Conservation (phyloP, 345 rosid species). For the Rhodamnia rubescens region DNA sequence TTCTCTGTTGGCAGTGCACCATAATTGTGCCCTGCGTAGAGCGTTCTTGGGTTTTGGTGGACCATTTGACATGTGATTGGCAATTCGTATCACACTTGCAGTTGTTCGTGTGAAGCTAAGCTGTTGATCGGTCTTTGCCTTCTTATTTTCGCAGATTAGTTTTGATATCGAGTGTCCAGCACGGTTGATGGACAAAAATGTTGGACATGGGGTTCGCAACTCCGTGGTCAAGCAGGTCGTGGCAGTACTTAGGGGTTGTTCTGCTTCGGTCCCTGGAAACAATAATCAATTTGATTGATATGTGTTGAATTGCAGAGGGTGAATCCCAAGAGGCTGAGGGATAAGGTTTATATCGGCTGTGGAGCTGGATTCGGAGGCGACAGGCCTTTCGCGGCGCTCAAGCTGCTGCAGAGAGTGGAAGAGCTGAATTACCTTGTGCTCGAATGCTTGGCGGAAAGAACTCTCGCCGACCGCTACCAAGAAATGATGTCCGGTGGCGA, state of each 20-base stretch:
- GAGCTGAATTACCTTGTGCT: constrained; percentile 72
- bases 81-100: neutral
- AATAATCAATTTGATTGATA: neutral
- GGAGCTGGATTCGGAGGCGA: constrained; percentile 97
- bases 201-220: neutral
- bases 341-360: constrained; percentile 68
- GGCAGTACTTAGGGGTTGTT: neutral
- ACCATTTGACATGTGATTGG: neutral
- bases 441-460: constrained; percentile 90
- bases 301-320: constrained; percentile 37
- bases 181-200: neutral
- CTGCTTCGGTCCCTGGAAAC: neutral
- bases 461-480: constrained; percentile 74
- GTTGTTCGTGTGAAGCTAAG: neutral
- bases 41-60: neutral
- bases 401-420: constrained; percentile 60
- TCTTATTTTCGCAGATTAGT: neutral
- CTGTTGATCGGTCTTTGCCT: neutral
- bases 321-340: constrained; percentile 45
- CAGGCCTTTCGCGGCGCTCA: constrained; percentile 68
- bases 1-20: too few species aligned
- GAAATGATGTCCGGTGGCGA: constrained; percentile 44
- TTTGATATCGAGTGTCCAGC: neutral
- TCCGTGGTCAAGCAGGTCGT: constrained; percentile 38
- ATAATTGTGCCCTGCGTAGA: neutral